Percentiles rank a stretch among this genome's conserved stretches.
phyloP scores from a whole-genome alignment of 192 early-diverging fungal species.

The Pilaira anomala region DNA sequence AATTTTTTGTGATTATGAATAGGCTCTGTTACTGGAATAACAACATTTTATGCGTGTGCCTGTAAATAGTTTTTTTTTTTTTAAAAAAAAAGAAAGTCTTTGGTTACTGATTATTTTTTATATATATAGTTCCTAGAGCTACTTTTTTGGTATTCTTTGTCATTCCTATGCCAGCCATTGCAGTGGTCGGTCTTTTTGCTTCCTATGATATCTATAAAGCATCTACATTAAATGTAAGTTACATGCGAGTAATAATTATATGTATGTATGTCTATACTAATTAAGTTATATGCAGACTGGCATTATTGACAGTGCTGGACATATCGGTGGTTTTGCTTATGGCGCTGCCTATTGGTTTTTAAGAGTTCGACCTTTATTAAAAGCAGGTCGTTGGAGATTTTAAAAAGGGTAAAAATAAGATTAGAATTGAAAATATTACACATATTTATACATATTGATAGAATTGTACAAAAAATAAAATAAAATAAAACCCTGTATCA shows the following conservation, averaged over 20 bases:
- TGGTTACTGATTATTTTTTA: neutral
- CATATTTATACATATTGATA: too few relatives aligned
- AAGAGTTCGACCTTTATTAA: constrained; percentile 34
- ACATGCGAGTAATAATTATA: neutral
- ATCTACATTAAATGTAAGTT: constrained; percentile 30
- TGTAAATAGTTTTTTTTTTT: constrained; percentile 28
- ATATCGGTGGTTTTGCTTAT: constrained; percentile 46
- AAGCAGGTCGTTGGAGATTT: constrained; percentile 24
- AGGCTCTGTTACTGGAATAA: constrained; percentile 45
- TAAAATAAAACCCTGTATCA: too few relatives aligned
- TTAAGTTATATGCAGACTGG: constrained; percentile 44
- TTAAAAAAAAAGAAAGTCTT: neutral
- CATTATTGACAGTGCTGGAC: constrained; percentile 44
- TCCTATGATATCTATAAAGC: constrained; percentile 49
- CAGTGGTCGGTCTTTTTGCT: constrained; percentile 44
- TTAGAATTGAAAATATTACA: too few relatives aligned
- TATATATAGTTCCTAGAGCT: constrained; percentile 38
- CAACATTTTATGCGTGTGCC: constrained; percentile 44
- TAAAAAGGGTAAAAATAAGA: too few relatives aligned
- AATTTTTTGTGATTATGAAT: neutral
- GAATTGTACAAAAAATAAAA: too few relatives aligned
- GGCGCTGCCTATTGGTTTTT: constrained; percentile 45
- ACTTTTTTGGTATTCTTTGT: constrained; percentile 49
- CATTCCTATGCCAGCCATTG: constrained; percentile 49
- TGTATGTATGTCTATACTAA: neutral